Percentiles rank a stretch among this genome's conserved stretches.
phyloP scores from a whole-genome alignment of 2,329 filamentous ascomycete genomes.

The Alternaria alternata region DNA sequence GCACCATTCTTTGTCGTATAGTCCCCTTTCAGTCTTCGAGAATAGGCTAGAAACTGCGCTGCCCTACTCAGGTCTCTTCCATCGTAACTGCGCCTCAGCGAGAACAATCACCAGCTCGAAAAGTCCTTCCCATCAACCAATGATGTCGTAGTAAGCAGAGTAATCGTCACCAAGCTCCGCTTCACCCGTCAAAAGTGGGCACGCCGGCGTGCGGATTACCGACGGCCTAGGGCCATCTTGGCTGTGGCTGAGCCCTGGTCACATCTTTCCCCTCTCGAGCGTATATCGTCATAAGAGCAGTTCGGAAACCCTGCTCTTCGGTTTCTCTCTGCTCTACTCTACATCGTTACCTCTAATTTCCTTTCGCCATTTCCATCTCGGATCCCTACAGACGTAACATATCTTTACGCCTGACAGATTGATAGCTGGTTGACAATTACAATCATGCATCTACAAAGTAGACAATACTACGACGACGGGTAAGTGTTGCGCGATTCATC shows the following conservation, averaged over 20 bases:
- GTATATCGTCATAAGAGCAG: conserved; percentile 18
- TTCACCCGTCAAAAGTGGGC: conserved; percentile 5
- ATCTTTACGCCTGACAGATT: conserved; percentile 4
- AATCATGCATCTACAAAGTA: conserved; percentile 27
- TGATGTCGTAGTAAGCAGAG: not conserved
- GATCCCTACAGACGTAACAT: not conserved
- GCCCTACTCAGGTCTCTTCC: not conserved
- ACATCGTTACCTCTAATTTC: conserved; percentile 16
- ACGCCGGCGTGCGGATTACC: not conserved
- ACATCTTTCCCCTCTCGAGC: conserved; percentile 16
- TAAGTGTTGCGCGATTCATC: conserved; percentile 24
- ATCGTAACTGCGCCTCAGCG: conserved; percentile 9
- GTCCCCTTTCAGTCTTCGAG: not conserved
- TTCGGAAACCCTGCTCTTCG: conserved; percentile 2
- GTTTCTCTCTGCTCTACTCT: not conserved
- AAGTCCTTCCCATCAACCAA: not conserved
- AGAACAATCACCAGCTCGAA: conserved; percentile 6
- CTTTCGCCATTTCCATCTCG: not conserved
- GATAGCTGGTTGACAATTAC: not conserved
- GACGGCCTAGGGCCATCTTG: conserved; percentile 10
- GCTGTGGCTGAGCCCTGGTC: conserved; percentile 23
- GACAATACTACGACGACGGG: conserved; percentile 28
- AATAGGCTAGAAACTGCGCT: not conserved
- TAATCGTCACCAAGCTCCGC: conserved; percentile 6
- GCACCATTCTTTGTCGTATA: not conserved